A percentile compares a stretch with the other conserved stretches of the same genome.
phyloP scores from a whole-genome alignment of 2,329 filamentous ascomycete genomes.

The Colletotrichum sp. region DNA sequence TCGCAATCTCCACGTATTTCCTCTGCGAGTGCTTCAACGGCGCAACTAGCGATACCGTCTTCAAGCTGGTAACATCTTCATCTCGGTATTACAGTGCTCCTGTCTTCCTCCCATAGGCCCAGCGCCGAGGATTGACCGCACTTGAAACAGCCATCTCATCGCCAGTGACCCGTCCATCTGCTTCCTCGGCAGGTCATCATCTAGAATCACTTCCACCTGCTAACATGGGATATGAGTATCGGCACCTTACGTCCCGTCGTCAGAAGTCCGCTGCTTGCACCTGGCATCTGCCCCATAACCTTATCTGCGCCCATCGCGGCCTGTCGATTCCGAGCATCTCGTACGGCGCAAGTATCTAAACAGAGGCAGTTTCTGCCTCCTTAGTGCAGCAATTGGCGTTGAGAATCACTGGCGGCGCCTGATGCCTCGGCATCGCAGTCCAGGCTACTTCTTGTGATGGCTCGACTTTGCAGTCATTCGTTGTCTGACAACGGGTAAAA shows the following conservation, averaged over 20 bases:
- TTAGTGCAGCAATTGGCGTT: neutral
- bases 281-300: neutral
- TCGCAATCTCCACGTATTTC: neutral
- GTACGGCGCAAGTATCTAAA: neutral
- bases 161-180: neutral
- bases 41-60: neutral
- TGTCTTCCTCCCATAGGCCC: neutral
- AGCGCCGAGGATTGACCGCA: neutral
- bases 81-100: neutral
- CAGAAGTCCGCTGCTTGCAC: neutral
- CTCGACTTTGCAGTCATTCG: neutral
- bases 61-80: neutral
- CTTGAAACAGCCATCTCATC: slow-evolving; percentile 15
- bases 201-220: neutral
- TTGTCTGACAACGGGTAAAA: neutral
- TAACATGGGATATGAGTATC: neutral
- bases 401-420: neutral
- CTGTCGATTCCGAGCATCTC: neutral
- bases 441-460: neutral
- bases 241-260: neutral
- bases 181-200: neutral
- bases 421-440: neutral
- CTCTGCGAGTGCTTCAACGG: neutral
- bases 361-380: neutral
- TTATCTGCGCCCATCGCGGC: neutral